Conservation (phyloP, 2,329 filamentous ascomycete species). For the Xylariaceae sp. region DNA sequence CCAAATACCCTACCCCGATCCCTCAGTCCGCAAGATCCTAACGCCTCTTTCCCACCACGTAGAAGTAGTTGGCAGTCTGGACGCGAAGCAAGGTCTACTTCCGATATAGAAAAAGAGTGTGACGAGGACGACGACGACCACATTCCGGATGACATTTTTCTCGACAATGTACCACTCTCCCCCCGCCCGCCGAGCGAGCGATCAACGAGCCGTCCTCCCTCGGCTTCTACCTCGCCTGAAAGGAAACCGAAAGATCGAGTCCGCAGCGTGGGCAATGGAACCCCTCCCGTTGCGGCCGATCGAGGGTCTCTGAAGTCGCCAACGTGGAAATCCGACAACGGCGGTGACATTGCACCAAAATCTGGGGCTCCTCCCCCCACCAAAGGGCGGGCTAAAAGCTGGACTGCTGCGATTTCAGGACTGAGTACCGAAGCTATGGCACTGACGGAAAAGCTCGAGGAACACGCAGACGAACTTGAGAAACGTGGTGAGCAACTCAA, state of each 20-base stretch:
- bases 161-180: conserved; percentile 80
- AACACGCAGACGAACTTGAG: conserved; percentile 64
- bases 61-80: conserved; percentile 71
- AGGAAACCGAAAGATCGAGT: conserved; percentile 47
- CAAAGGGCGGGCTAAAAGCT: conserved; percentile 64
- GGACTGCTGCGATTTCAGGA: conserved; percentile 66
- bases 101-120: conserved; percentile 71
- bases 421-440: conserved; percentile 70
- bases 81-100: conserved; percentile 60
- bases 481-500: conserved; percentile 34
- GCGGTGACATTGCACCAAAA: conserved; percentile 28
- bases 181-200: conserved; percentile 61
- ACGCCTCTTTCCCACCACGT: conserved; percentile 37
- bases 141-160: conserved; percentile 72
- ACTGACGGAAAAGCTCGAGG: conserved; percentile 76
- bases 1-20: conserved; percentile 39
- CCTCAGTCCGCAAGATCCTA: conserved; percentile 41
- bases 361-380: conserved; percentile 37
- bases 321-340: conserved; percentile 47
- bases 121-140: conserved; percentile 72
- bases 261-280: conserved; percentile 60
- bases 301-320: conserved; percentile 59
- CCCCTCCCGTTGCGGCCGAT: conserved; percentile 54
- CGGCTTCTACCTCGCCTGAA: conserved; percentile 52
- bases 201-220: conserved; percentile 49